Evolutionary conservation across 108 stramenopile genomes (phyloP).

Genomic region (Pseudonitzschia delicatissima): DNA sequence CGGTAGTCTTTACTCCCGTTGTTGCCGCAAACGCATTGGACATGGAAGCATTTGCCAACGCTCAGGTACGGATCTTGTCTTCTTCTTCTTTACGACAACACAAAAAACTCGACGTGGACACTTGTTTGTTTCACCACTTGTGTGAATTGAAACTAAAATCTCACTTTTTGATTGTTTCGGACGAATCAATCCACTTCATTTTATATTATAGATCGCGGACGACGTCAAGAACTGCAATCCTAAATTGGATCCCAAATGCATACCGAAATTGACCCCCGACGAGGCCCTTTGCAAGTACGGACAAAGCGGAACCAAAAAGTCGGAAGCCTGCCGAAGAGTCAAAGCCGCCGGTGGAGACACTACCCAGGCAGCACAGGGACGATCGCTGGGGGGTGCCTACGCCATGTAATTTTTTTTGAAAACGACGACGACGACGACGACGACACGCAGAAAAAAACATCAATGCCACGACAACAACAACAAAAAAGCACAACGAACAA

Average conservation of each 20-base stretch:
- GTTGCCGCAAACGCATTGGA: conserved; percentile 4
- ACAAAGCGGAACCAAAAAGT: conserved; percentile 41
- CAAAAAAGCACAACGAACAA: background rate
- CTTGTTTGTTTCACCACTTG: no score
- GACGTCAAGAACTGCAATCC: conserved; percentile 72
- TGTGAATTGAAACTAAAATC: no score
- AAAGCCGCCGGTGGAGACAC: conserved; percentile 46
- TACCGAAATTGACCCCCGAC: conserved; percentile 37
- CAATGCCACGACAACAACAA: background rate
- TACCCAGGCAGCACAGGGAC: conserved; percentile 33
- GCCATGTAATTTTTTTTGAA: conserved; percentile 46
- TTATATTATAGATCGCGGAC: conserved; percentile 6
- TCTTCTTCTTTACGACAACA: no score
- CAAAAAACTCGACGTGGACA: no score
- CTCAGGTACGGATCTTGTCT: conserved; percentile 6
- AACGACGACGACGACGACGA: background rate
- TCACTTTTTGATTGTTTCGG: background rate
- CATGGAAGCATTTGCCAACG: conserved; percentile 16
- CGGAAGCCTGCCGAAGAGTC: conserved; percentile 63
- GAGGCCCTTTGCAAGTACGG: conserved; percentile 54
- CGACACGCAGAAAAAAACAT: background rate
- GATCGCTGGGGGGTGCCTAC: conserved; percentile 67
- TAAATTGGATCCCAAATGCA: conserved; percentile 35
- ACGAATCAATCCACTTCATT: background rate
- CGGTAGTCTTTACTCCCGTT: background rate